Conservation (phyloP, 305 asterid species). For the Fraxinus dipetala region DNA sequence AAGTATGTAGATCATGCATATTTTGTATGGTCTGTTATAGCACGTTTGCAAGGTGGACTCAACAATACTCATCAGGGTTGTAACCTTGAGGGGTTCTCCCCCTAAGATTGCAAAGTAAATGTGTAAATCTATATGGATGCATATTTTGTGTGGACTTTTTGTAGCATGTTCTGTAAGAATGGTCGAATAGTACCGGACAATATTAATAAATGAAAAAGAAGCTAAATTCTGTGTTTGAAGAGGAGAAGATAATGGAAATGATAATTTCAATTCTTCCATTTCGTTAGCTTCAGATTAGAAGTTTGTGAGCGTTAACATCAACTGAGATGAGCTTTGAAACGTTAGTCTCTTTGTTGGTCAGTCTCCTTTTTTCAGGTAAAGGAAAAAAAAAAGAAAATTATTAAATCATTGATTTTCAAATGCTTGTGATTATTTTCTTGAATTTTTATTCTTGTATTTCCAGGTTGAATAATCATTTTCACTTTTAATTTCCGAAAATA, state of each 20-base stretch:
- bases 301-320: no score
- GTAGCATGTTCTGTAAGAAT: neutral
- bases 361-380: neutral
- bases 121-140: neutral
- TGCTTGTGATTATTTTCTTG: neutral
- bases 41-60: neutral
- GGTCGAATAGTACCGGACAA: neutral
- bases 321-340: no score
- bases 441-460: neutral
- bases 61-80: neutral
- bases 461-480: neutral
- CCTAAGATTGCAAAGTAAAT: neutral
- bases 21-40: neutral
- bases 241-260: neutral
- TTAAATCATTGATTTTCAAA: neutral
- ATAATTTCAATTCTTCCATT: neutral
- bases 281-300: neutral
- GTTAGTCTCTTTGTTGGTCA: neutral
- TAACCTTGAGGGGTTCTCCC: neutral
- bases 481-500: neutral
- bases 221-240: neutral
- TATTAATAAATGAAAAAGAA: neutral
- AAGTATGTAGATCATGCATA: slow-evolving; percentile 29
- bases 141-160: neutral
- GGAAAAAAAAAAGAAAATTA: neutral